Conservation (phyloP, 306 rosid species). For the Pyrus communis region DNA sequence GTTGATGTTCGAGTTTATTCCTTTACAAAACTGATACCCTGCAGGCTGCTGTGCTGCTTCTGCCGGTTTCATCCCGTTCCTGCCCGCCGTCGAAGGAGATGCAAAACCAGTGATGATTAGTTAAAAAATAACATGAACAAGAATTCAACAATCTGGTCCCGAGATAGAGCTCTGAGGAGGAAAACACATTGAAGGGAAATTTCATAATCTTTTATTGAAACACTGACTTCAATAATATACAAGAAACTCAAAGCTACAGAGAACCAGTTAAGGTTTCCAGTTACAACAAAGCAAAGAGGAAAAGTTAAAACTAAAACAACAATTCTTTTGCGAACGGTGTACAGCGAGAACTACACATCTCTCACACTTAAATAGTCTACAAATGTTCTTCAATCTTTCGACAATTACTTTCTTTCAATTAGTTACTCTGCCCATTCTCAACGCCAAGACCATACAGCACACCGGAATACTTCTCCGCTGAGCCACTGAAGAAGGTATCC, state of each 20-base stretch:
- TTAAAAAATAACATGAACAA: background rate
- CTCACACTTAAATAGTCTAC: slow-evolving; percentile 48
- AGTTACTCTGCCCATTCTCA: slow-evolving; percentile 49
- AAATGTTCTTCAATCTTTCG: slow-evolving; percentile 30
- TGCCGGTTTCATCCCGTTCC: background rate
- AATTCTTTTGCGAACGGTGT: slow-evolving; percentile 39
- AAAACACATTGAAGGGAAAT: slow-evolving; percentile 4
- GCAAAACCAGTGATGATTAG: background rate
- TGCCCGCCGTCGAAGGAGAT: background rate
- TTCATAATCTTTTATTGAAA: slow-evolving; percentile 38
- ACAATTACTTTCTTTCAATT: slow-evolving; percentile 34
- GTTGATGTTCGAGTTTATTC: background rate
- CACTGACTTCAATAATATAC: slow-evolving; percentile 54
- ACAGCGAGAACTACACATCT: slow-evolving; percentile 41
- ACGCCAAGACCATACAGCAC: slow-evolving; percentile 62
- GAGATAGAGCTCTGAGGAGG: background rate
- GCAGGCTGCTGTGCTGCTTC: background rate
- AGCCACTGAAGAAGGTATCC: slow-evolving; percentile 52
- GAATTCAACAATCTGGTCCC: background rate
- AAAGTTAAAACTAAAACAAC: slow-evolving; percentile 33
- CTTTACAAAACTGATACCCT: background rate
- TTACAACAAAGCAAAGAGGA: slow-evolving; percentile 35
- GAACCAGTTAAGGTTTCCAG: slow-evolving; percentile 47
- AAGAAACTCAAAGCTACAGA: slow-evolving; percentile 47
- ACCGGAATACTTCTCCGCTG: slow-evolving; percentile 54